Base-by-base conservation (phyloP, 2,329 filamentous ascomycete genomes). In the Coniochaeta ligniaria region DNA sequence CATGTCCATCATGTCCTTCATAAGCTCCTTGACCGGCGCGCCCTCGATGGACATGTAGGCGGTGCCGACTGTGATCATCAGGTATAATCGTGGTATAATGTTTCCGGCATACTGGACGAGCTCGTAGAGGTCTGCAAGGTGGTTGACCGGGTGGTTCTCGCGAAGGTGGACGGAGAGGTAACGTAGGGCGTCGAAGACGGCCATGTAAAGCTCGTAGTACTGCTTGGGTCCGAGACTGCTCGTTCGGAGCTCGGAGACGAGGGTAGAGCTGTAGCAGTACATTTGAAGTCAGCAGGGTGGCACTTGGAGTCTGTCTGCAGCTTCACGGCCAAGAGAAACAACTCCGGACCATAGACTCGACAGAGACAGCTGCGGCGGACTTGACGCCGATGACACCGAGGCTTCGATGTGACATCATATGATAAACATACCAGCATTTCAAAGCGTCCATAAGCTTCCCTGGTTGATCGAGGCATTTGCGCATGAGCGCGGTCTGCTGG, bases 1-100 rank as follows among this genome's bases (percentile, higher is more conserved):
- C 95, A 99, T 99, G 76, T 99, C 95, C 95, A 99, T 99, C 95
- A 99, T 99, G 75, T 99, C 95, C 78, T 99, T 99, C 95, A 99
- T 99, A 64, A 99, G 92, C 80, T 99, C 95, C 78, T 99, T 99
- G 67, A 99, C 95, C 0, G 95, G 95, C 61, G 96, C 95, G 82
- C 98, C 95, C 70, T 95, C 90, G 71, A 99, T 96, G 28, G 91
- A 89, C 95, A 99, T 99, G 80, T 99, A 99, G 57, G 96, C 96
- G 2, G 95, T 99, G 61, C 95, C 95, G 43, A 99, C 96, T 0
- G 96, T 99, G 71, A 99, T 95, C 96, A 99, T 99, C 62, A 99
- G 88, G 74, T 99, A 99, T 64, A 99, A 80, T 66, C 95, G 88
- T 26, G 95, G 95, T 62, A 99, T 89, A 67, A 99, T 98, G 73